Percentiles rank a stretch among this genome's conserved stretches.
These are phyloP conservation scores for Solanum rostratum DNA, from an alignment of 257 asterid genomes.

Conservation along the genomic window DNA sequence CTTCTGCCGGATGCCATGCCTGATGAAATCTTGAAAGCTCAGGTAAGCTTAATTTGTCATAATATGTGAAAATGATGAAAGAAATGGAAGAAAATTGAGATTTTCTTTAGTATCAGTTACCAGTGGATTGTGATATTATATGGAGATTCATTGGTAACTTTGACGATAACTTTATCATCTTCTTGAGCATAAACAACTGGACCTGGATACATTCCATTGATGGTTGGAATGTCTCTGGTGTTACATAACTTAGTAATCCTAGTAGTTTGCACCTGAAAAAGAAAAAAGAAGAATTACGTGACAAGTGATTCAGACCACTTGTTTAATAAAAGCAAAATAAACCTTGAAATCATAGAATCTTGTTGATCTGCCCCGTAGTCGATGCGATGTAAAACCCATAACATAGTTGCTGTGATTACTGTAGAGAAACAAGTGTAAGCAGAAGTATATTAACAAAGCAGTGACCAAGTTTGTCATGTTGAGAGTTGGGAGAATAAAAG, in stretches of 20 bases:
- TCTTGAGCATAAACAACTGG: slow-evolving; percentile 58
- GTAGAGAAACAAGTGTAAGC: slow-evolving; percentile 15
- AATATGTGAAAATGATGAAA: neutral
- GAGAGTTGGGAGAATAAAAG: neutral
- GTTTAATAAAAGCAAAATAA: neutral
- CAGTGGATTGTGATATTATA: slow-evolving; percentile 57
- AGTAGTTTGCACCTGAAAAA: slow-evolving; percentile 33
- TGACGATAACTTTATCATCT: slow-evolving; percentile 37
- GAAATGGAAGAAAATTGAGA: neutral
- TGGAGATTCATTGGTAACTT: slow-evolving; percentile 32
- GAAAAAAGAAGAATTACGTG: neutral
- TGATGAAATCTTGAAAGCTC: slow-evolving; percentile 1
- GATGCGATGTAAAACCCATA: slow-evolving; percentile 9
- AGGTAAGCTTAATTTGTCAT: neutral
- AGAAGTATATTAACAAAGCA: slow-evolving; percentile 5
- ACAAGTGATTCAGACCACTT: neutral
- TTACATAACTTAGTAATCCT: slow-evolving; percentile 38
- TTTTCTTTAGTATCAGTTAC: slow-evolving; percentile 2
- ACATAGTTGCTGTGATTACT: slow-evolving; percentile 5
- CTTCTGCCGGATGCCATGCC: slow-evolving; percentile 65
- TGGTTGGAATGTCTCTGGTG: slow-evolving; percentile 27
- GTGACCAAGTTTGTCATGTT: slow-evolving; percentile 19
- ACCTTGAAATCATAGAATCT: slow-evolving; percentile 49
- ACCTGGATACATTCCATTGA: slow-evolving; percentile 48
- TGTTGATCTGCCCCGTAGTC: slow-evolving; percentile 39